phyloP scores from a whole-genome alignment of 2,329 filamentous ascomycete genomes.

The Xylariaceae sp. region DNA sequence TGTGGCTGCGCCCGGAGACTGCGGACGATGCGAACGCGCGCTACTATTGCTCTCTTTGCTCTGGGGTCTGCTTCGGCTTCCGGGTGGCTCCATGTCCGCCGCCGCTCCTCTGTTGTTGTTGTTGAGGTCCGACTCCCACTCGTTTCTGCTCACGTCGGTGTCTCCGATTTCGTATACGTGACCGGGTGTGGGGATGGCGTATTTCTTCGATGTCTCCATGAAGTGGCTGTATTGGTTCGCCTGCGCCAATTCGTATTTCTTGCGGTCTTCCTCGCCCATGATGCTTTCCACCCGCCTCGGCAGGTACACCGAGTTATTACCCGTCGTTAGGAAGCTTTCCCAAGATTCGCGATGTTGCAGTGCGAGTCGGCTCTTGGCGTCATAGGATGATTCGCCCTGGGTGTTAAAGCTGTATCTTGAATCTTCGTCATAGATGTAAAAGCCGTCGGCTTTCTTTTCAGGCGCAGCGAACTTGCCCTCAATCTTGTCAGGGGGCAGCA shows the following conservation, averaged over 20 bases:
- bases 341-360: constrained; percentile 57
- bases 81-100: constrained; percentile 19
- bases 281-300: constrained; percentile 67
- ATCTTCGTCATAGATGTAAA: constrained; percentile 65
- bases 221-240: constrained; percentile 42
- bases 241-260: constrained; percentile 67
- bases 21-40: constrained; percentile 14
- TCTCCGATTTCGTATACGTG: constrained; percentile 48
- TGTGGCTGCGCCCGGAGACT: constrained; percentile 9
- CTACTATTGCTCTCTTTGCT: constrained; percentile 22
- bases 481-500: constrained; percentile 68
- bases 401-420: constrained; percentile 52
- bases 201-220: constrained; percentile 30
- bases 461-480: constrained; percentile 75
- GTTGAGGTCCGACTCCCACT: constrained; percentile 35
- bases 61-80: constrained; percentile 22
- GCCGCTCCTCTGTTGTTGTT: constrained; percentile 35
- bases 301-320: constrained; percentile 55
- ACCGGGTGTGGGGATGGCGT: constrained; percentile 35
- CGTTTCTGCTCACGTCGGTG: constrained; percentile 36
- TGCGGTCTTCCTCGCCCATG: constrained; percentile 71
- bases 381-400: constrained; percentile 23
- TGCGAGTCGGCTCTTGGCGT: constrained; percentile 40
- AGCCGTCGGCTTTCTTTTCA: constrained; percentile 60
- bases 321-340: constrained; percentile 60